Conservation (phyloP, 345 rosid species). For the Dimocarpus longan region DNA sequence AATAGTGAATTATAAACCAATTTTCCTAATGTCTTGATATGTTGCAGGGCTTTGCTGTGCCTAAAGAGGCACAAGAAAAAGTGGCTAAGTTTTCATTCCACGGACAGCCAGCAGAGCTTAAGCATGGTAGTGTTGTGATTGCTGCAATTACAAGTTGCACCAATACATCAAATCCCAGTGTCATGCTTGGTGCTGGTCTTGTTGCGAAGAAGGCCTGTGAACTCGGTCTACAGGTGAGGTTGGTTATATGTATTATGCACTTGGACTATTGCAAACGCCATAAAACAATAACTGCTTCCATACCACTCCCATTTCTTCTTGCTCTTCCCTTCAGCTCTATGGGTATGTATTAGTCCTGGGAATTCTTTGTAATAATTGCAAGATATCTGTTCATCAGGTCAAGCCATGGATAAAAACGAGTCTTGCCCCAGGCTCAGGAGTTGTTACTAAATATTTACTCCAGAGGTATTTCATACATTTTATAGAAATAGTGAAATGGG, state of each 20-base stretch:
- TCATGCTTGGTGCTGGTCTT: slow-evolving; percentile 99
- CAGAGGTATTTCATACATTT: slow-evolving; percentile 52
- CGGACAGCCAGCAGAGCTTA: slow-evolving; percentile 86
- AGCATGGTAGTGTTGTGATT: slow-evolving; percentile 98
- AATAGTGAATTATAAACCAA: background rate
- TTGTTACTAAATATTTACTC: slow-evolving; percentile 87
- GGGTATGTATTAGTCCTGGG: background rate
- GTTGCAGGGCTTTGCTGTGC: slow-evolving; percentile 85
- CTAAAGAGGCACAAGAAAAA: slow-evolving; percentile 79
- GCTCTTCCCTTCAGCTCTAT: background rate
- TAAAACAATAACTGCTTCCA: background rate
- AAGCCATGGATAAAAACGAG: slow-evolving; percentile 99
- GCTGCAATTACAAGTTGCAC: slow-evolving; percentile 99
- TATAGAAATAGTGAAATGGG: background rate
- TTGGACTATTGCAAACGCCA: background rate
- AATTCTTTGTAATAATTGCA: slow-evolving; percentile 12
- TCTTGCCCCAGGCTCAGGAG: slow-evolving; percentile 99
- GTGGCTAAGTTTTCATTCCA: slow-evolving; percentile 81
- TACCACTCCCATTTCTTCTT: background rate
- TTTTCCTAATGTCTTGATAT: slow-evolving; percentile 18
- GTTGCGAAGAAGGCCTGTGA: slow-evolving; percentile 97
- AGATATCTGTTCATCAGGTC: slow-evolving; percentile 54
- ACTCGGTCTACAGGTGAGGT: slow-evolving; percentile 79
- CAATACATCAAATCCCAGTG: slow-evolving; percentile 98
- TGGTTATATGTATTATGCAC: slow-evolving; percentile 4